Evolutionary conservation across 768 basidiomycete species (phyloP).

Genomic region (Lactarius deliciosus): DNA sequence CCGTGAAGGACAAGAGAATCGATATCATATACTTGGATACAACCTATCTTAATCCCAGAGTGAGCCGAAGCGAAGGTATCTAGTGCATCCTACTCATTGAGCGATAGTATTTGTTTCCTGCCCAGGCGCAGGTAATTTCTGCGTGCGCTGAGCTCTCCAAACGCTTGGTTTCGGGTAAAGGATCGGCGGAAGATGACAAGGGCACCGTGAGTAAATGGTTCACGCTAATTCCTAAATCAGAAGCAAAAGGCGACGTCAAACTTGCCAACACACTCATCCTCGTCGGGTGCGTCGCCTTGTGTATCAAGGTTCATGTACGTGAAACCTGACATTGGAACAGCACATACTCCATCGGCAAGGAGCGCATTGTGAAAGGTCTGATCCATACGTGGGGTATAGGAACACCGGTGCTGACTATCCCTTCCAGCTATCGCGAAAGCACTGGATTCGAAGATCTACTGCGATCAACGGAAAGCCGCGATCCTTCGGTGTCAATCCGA

Average conservation of each 20-base stretch:
- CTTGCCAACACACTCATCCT: slow-evolving; percentile 54
- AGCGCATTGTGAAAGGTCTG: slow-evolving; percentile 91
- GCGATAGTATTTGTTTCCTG: slow-evolving; percentile 84
- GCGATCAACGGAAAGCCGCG: slow-evolving; percentile 78
- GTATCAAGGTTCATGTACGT: background rate
- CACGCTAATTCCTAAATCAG: slow-evolving; percentile 32
- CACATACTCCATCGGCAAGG: slow-evolving; percentile 97
- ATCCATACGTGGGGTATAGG: background rate
- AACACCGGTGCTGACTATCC: background rate
- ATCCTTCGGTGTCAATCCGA: slow-evolving; percentile 86
- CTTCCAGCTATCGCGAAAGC: slow-evolving; percentile 77
- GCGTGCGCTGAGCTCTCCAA: slow-evolving; percentile 86
- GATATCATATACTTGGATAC: slow-evolving; percentile 95
- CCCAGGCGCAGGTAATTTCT: slow-evolving; percentile 90
- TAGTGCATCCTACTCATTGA: slow-evolving; percentile 1
- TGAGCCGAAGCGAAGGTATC: slow-evolving; percentile 18
- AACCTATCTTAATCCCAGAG: slow-evolving; percentile 90
- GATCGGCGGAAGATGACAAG: slow-evolving; percentile 33
- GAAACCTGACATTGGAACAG: slow-evolving; percentile 40
- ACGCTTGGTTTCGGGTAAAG: slow-evolving; percentile 48
- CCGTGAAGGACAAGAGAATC: slow-evolving; percentile 74
- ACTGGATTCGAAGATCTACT: slow-evolving; percentile 80
- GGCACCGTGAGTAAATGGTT: slow-evolving; percentile 55
- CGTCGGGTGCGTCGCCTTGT: slow-evolving; percentile 55
- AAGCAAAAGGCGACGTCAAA: slow-evolving; percentile 41